Evolutionary conservation across 2,329 filamentous ascomycete species (phyloP), one percentile per base, ranked within the genome.

Genomic region (Fusarium succisae): DNA sequence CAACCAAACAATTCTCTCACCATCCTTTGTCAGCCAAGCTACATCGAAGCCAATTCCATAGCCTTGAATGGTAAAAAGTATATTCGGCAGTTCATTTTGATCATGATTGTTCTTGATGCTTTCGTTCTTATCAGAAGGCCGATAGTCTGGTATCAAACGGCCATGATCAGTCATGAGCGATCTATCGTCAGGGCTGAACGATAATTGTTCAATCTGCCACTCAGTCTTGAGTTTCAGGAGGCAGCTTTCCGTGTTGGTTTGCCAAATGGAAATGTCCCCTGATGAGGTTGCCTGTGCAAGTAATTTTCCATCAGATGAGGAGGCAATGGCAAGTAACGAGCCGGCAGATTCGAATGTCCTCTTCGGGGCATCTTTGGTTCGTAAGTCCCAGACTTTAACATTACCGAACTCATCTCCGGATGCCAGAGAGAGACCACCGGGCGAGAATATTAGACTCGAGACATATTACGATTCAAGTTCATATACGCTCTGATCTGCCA

Each of bases 31-130:
- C n/a, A 44, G 7, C 43, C n/a, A 44, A 18, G 15, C n/a, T 18
- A 11, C n/a, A 17, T 24, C n/a, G 12, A 44, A 44, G 4, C 7
- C 43, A 0, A 44, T 18, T 12, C n/a, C 43, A 13, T 44, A 44
- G 7, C 43, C 43, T 18, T 44, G n/a, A 44, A 24, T 13, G 15
- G 43, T 4, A 8, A 44, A 44, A 6, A 3, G 10, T 24, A 44
- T 4, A 6, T 24, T 2, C 10, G 10, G 2, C 5, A 10, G 15
- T 6, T 24, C 11, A 24, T 24, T 8, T 24, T 6, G 10, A 44
- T 24, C 43, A 44, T 17, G 0, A 5, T 24, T 12, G n/a, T 44
- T 12, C 10, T 8, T 15, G 10, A 44, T 24, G 11, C 15, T 6
- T 1, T 44, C 7, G 1, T 12, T 44, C 7, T 44, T 2, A 32